Evolutionary conservation across 768 basidiomycete genomes (phyloP), one percentile per base, ranked within the genome.

Genomic region (Paxillus ammoniavirescens): DNA sequence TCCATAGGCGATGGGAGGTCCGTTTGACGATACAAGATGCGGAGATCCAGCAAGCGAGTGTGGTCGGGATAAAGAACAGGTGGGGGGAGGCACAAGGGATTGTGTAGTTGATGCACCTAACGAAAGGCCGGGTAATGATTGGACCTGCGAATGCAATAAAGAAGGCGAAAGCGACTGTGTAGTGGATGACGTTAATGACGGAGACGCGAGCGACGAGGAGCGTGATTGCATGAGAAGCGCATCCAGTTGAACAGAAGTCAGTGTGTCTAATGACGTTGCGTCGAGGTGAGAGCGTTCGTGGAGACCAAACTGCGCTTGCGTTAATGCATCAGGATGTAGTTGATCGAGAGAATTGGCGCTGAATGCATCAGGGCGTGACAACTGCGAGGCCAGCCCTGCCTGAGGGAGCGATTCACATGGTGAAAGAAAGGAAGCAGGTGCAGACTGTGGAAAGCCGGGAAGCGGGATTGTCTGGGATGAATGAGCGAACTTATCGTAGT

Each of bases 401-500:
- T 64, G 58, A n/a, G 63, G 15, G n/a, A 64, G 54, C 9, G 59
- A 46, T 42, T 71, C 69, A 41, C 64, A 61, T 7, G 61, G 33
- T 4, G 57, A 31, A 15, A 65, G 41, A 36, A 63, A 43, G 14
- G 67, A 54, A 10, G 42, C 13, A 9, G 58, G 42, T 17, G 37
- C 12, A 9, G 42, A 21, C 40, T 66, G 66, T 33, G 64, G 52
- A 59, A 54, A 60, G 54, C 62, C 64, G 47, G 61, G 50, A 36
- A 61, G 53, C 4, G 71, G 58, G 14, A 61, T 56, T 2, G 62
- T 64, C 42, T 67, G 69, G 12, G 65, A 61, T 6, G 66, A 67
- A 21, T 72, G 81, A 2, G 82, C 76, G 66, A 86, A 93, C 68
- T 88, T 90, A 77, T 98, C 96, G 65, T 86, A 90, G 66, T 93